phyloP scores from a whole-genome alignment of 495 filamentous ascomycete genomes.

The Xylaria telfairii region DNA sequence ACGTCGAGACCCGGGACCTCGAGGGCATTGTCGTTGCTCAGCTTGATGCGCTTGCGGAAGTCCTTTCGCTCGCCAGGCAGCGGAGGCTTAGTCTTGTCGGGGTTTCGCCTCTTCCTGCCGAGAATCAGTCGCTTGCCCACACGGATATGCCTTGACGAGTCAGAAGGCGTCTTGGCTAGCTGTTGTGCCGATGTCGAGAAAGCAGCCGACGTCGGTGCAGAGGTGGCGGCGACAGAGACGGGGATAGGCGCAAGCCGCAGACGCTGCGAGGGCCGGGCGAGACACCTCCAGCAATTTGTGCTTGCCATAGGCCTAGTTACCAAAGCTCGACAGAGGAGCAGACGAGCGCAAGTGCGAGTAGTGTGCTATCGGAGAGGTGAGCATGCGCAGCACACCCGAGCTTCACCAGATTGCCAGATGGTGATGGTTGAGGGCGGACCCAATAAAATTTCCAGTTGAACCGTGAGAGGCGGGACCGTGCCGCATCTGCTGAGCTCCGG shows the following conservation, averaged over 20 bases:
- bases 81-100: conserved; percentile 56
- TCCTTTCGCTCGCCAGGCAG: conserved; percentile 82
- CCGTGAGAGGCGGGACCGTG: conserved; percentile 23
- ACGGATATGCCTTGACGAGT: conserved; percentile 40
- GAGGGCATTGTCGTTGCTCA: conserved; percentile 93
- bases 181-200: conserved; percentile 52
- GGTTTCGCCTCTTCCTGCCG: conserved; percentile 59
- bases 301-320: conserved; percentile 64
- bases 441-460: conserved; percentile 27
- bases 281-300: conserved; percentile 70
- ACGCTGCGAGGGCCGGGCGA: conserved; percentile 58
- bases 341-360: conserved; percentile 30
- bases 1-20: conserved; percentile 69
- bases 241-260: conserved; percentile 32
- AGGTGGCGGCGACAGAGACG: conserved; percentile 49
- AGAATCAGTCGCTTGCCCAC: conserved; percentile 46
- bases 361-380: conserved; percentile 33
- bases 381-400: not conserved
- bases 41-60: conserved; percentile 82
- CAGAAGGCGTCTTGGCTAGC: conserved; percentile 41
- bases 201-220: conserved; percentile 50
- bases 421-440: conserved; percentile 13
- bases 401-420: conserved; percentile 20
- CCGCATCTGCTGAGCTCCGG: conserved; percentile 28
- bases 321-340: conserved; percentile 41